These are phyloP conservation scores for Penicillium fimorum DNA, from an alignment of 495 filamentous ascomycete species.

Conservation along the genomic window DNA sequence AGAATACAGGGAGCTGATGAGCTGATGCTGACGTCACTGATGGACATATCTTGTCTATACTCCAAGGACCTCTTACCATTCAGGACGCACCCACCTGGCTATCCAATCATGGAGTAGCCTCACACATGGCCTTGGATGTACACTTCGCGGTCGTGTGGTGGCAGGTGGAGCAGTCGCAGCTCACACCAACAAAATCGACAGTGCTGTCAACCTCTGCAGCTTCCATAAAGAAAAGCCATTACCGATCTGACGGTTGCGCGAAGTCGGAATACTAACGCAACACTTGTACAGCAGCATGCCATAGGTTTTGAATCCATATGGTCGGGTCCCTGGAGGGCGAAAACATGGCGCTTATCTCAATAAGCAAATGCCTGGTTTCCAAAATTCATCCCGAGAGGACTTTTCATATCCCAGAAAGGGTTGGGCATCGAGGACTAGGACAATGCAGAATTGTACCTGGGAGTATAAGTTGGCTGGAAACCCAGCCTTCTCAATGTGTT, in stretches of 20 bases:
- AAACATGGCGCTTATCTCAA: constrained; percentile 47
- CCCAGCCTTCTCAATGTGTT: neutral
- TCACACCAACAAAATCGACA: constrained; percentile 23
- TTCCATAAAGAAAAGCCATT: constrained; percentile 30
- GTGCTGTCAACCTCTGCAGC: constrained; percentile 34
- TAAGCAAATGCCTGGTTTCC: constrained; percentile 45
- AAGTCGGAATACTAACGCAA: constrained; percentile 21
- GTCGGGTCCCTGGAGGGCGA: constrained; percentile 40
- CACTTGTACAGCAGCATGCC: constrained; percentile 25
- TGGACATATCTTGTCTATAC: no score
- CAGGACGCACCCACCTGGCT: no score
- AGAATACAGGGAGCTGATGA: constrained; percentile 1
- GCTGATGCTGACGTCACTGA: no score
- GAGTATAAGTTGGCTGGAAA: neutral
- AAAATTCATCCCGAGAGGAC: constrained; percentile 48
- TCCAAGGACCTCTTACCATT: no score
- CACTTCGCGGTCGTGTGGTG: constrained; percentile 12
- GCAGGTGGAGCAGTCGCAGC: constrained; percentile 9
- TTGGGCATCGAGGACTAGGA: constrained; percentile 39
- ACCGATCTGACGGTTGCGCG: constrained; percentile 19
- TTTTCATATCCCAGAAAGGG: constrained; percentile 29
- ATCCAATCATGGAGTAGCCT: constrained; percentile 4
- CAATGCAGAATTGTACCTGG: constrained; percentile 29
- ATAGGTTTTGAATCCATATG: constrained; percentile 40
- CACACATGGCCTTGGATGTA: neutral